phyloP scores from a whole-genome alignment of 176 grass and related monocot species.

The Triticum aestivum region IWGSC_CS_RefSeq_v2.1 NC_057794.1:287785845-287786344 shows the following conservation, averaged over 20 bases:
- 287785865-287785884: background rate
- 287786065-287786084: background rate
- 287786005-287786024: background rate
- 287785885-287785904: background rate
- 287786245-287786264: background rate
- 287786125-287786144: background rate
- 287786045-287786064: background rate
- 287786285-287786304: background rate
- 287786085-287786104: background rate
- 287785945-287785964: constrained; percentile 4
- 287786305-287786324: background rate
- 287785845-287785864: background rate
- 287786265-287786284: background rate
- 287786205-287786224: background rate
- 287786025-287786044: background rate
- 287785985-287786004: background rate
- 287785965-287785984: background rate
- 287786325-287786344: background rate
- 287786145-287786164: background rate
- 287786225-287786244: background rate
- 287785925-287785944: background rate
- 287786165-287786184: background rate
- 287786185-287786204: background rate
- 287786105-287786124: background rate
- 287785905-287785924: background rate